These are phyloP conservation scores for Huntiella bhutanensis DNA, from an alignment of 2,329 filamentous ascomycete genomes.

Conservation along the genomic window DNA sequence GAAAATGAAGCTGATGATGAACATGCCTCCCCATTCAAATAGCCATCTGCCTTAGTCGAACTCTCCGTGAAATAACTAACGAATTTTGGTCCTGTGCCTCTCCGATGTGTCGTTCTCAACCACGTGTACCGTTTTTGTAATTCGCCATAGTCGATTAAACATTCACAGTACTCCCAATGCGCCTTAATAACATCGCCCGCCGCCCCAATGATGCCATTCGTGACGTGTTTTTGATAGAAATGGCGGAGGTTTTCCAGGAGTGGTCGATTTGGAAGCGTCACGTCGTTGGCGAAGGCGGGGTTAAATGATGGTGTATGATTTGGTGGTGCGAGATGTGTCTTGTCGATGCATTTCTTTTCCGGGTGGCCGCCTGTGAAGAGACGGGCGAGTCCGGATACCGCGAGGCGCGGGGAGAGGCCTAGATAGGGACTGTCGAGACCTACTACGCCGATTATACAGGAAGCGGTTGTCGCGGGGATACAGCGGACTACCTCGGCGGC, in stretches of 20 bases:
- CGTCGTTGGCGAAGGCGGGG: conserved; percentile 56
- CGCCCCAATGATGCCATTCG: conserved; percentile 49
- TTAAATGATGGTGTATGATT: conserved; percentile 33
- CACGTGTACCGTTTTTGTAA: conserved; percentile 51
- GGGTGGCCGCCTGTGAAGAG: conserved; percentile 39
- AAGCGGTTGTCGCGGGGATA: no score
- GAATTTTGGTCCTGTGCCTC: conserved; percentile 21
- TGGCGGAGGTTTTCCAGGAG: conserved; percentile 51
- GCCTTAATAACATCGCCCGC: conserved; percentile 57
- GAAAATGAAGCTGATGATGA: background rate
- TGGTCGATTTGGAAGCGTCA: conserved; percentile 46
- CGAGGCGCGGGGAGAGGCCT: conserved; percentile 73
- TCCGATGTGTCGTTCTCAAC: conserved; percentile 53
- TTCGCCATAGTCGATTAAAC: conserved; percentile 55
- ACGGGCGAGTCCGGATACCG: conserved; percentile 63
- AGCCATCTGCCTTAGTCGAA: background rate
- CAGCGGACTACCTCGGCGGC: conserved; percentile 49
- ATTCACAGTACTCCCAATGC: conserved; percentile 67
- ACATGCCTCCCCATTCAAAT: background rate
- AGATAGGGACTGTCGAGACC: conserved; percentile 75
- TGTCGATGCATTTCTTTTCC: background rate
- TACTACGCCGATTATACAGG: conserved; percentile 47
- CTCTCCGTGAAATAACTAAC: no score
- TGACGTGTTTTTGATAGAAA: conserved; percentile 63
- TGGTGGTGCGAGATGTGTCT: background rate